phyloP scores from a whole-genome alignment of 2,329 filamentous ascomycete genomes.

The Eurotiales sp. region DNA sequence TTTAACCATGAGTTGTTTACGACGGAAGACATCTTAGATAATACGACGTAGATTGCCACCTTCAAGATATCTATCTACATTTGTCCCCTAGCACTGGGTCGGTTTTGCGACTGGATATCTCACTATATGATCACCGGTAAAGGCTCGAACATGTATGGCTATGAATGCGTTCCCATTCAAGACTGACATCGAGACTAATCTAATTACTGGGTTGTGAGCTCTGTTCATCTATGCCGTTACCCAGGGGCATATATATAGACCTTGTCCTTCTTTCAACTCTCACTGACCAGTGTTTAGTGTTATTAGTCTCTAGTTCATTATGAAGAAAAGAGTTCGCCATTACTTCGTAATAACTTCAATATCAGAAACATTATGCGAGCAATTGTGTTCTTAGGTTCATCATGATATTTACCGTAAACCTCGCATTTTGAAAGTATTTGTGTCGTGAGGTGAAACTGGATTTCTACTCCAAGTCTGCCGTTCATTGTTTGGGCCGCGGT shows the following conservation, averaged over 20 bases:
- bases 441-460: slow-evolving; percentile 3
- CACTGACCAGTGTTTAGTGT: not conserved
- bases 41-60: no score
- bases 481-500: slow-evolving; percentile 3
- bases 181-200: no score
- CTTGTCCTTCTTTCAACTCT: slow-evolving; percentile 4
- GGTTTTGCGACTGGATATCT: no score
- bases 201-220: no score
- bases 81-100: no score
- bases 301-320: slow-evolving; percentile 1
- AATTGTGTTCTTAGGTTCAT: slow-evolving; percentile 3
- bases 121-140: no score
- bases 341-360: slow-evolving; percentile 1
- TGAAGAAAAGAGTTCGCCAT: slow-evolving; percentile 2
- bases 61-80: no score
- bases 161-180: no score
- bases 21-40: no score
- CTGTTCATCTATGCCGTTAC: no score
- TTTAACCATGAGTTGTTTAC: no score
- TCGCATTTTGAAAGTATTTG: not conserved
- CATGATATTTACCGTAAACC: slow-evolving; percentile 5
- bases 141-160: no score
- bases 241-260: slow-evolving; percentile 5
- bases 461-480: slow-evolving; percentile 12
- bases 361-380: not conserved